Conservation (phyloP, 2,329 filamentous ascomycete species). For the Fusarium pseudocircinatum region DNA sequence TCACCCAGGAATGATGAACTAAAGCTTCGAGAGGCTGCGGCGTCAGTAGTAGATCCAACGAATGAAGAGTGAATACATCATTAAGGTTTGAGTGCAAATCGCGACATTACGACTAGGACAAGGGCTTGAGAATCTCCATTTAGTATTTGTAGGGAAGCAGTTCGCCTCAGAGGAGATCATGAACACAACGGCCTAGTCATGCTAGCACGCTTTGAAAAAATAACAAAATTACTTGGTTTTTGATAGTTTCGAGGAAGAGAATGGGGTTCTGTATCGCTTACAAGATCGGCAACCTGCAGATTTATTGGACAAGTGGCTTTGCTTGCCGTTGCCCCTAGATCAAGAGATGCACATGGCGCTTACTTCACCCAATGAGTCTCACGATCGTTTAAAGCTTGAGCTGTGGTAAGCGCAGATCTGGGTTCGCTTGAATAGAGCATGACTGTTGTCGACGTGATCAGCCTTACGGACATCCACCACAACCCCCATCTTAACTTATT, state of each 20-base stretch:
- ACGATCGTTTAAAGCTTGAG: constrained; percentile 19
- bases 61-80: neutral
- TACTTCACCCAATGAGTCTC: constrained; percentile 29
- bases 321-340: constrained; percentile 19
- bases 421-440: constrained; percentile 18
- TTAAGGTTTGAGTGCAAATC: neutral
- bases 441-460: constrained; percentile 3
- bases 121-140: neutral
- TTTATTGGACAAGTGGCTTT: constrained; percentile 11
- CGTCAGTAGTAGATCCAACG: neutral
- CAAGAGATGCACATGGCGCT: constrained; percentile 34
- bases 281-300: constrained; percentile 32
- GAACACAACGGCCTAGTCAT: neutral
- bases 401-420: constrained; percentile 36
- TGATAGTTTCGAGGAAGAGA: constrained; percentile 6
- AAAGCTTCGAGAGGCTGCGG: neutral
- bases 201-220: neutral
- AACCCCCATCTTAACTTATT: constrained; percentile 9
- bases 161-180: constrained; percentile 1
- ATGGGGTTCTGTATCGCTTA: constrained; percentile 15
- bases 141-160: neutral
- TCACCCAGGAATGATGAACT: neutral
- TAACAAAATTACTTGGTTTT: constrained; percentile 2
- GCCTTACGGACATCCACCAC: constrained; percentile 14
- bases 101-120: constrained; percentile 10